These are phyloP conservation scores for Rhizoctonia solani DNA, from an alignment of 1,284 basidiomycete species.

Conservation along the genomic window DNA sequence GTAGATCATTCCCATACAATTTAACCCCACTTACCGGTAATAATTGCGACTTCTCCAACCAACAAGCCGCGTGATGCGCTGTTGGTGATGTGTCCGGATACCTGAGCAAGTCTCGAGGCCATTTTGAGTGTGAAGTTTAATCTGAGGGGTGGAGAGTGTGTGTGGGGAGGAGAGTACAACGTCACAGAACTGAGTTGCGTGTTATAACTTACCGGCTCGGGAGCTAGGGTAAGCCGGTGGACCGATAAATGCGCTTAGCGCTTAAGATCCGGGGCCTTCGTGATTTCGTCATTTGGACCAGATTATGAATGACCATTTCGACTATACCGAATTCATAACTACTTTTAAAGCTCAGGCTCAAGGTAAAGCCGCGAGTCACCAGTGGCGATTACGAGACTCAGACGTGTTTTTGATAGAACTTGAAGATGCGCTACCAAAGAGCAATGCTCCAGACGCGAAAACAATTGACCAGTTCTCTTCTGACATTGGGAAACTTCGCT, in stretches of 20 bases:
- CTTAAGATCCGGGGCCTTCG: neutral
- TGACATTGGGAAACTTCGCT: constrained; percentile 2
- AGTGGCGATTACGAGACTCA: neutral
- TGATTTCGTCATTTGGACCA: neutral
- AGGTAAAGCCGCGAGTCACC: neutral
- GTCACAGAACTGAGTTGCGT: neutral
- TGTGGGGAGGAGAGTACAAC: constrained; percentile 46
- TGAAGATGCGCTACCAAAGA: constrained; percentile 3
- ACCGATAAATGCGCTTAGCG: constrained; percentile 9
- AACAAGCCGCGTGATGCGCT: constrained; percentile 65
- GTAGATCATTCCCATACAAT: constrained; percentile 34
- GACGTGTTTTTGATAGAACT: neutral
- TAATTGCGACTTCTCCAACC: constrained; percentile 79
- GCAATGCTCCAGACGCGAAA: neutral
- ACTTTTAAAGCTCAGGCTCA: constrained; percentile 14
- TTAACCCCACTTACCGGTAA: constrained; percentile 62
- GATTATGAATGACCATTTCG: neutral
- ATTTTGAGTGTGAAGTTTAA: constrained; percentile 45
- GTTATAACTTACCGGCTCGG: constrained; percentile 16
- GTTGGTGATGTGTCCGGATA: constrained; percentile 69
- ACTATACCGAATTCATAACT: constrained; percentile 19
- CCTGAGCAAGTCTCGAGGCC: constrained; percentile 69
- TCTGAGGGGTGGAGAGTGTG: constrained; percentile 40
- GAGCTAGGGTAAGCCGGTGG: neutral
- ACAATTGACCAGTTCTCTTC: constrained; percentile 13